Conservation (phyloP, 2,329 filamentous ascomycete genomes). For the Clathrospora elynae region DNA sequence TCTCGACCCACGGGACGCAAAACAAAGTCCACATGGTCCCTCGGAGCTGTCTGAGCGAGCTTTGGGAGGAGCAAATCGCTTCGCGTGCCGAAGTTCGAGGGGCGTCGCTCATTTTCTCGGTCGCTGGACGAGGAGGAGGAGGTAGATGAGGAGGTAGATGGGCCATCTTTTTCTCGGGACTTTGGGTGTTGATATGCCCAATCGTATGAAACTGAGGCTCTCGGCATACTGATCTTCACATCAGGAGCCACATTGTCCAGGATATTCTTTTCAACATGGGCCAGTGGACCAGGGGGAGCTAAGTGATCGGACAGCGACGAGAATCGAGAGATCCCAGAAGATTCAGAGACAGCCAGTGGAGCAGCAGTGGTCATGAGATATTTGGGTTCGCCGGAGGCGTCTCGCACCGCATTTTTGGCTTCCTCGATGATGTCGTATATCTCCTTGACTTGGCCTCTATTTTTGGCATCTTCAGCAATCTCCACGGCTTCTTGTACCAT, state of each 20-base stretch:
- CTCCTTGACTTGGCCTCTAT: constrained; percentile 43
- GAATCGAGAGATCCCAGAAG: constrained; percentile 4
- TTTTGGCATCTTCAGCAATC: constrained; percentile 43
- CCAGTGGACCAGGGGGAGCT: not conserved
- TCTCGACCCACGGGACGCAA: constrained; percentile 33
- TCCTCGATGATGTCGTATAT: constrained; percentile 50
- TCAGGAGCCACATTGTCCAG: constrained; percentile 8
- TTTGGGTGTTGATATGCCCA: constrained; percentile 34
- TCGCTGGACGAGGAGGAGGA: constrained; percentile 19
- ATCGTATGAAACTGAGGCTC: constrained; percentile 28
- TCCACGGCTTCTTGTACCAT: constrained; percentile 51
- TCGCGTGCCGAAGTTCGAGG: constrained; percentile 20
- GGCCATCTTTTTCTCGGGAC: constrained; percentile 1
- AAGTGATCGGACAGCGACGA: not conserved
- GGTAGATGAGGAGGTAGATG: constrained; percentile 10
- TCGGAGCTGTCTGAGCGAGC: constrained; percentile 24
- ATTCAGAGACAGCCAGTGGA: constrained; percentile 26
- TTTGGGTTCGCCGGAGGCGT: constrained; percentile 31
- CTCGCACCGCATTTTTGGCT: constrained; percentile 45
- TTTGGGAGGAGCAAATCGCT: constrained; percentile 31
- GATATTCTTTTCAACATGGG: not conserved
- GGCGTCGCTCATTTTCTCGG: constrained; percentile 5
- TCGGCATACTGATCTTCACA: constrained; percentile 14
- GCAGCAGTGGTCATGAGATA: constrained; percentile 30
- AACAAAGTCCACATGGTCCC: constrained; percentile 40